These are phyloP conservation scores for Annulohypoxylon nitens DNA, from an alignment of 495 filamentous ascomycete species.

Conservation along the genomic window DNA sequence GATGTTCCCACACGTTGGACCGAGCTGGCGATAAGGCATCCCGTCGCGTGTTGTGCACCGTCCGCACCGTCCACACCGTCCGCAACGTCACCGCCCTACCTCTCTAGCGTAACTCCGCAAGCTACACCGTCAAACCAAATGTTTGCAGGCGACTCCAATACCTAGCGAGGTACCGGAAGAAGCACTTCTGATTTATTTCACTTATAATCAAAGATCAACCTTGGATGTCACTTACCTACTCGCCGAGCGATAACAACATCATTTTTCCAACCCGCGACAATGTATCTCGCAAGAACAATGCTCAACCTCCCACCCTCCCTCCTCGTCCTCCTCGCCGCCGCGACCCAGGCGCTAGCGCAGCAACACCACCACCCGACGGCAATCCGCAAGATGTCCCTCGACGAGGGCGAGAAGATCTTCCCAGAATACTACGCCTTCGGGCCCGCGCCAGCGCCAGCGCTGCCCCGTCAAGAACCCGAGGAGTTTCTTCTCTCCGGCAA, in stretches of 20 bases:
- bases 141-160: not conserved
- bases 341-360: conserved; percentile 49
- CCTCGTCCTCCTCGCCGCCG: conserved; percentile 60
- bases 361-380: conserved; percentile 58
- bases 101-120: conserved; percentile 17
- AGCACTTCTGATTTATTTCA: not conserved
- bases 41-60: conserved; percentile 12
- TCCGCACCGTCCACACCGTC: not conserved
- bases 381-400: conserved; percentile 80
- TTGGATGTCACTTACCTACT: not conserved
- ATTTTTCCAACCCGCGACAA: conserved; percentile 31
- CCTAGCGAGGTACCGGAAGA: not conserved
- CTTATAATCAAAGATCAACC: not conserved
- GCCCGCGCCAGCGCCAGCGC: conserved; percentile 40
- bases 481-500: conserved; percentile 44
- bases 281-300: conserved; percentile 57
- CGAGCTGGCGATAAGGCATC: conserved; percentile 31
- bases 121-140: conserved; percentile 25
- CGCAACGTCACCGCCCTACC: conserved; percentile 1
- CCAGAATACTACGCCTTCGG: conserved; percentile 68
- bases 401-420: conserved; percentile 89
- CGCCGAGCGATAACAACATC: not conserved
- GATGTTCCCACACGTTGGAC: conserved; percentile 9
- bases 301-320: conserved; percentile 63
- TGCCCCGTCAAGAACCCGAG: conserved; percentile 38